phyloP scores from a whole-genome alignment of 371 early-diverging fungal species.

The Mucor plumbeus region DNA sequence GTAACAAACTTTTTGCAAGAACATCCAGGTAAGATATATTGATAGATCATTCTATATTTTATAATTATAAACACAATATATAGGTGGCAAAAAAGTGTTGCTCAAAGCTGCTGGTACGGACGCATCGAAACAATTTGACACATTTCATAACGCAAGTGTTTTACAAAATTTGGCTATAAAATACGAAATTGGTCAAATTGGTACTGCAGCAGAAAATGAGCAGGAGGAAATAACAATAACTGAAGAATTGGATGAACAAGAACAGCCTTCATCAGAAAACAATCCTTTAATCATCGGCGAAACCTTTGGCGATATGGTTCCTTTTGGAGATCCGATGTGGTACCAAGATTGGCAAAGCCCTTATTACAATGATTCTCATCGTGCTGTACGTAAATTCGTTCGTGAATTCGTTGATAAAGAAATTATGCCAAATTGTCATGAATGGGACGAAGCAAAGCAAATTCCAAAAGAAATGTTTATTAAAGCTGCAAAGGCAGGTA shows the following conservation, averaged over 20 bases:
- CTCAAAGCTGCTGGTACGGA: constrained; percentile 86
- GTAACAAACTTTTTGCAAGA: constrained; percentile 74
- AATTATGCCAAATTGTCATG: constrained; percentile 80
- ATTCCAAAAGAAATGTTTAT: constrained; percentile 62
- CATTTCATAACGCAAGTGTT: constrained; percentile 75
- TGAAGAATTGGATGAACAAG: background rate
- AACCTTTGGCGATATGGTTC: constrained; percentile 49
- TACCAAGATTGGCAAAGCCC: constrained; percentile 66
- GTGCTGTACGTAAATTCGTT: constrained; percentile 66
- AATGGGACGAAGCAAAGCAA: constrained; percentile 87
- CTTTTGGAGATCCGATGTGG: constrained; percentile 76
- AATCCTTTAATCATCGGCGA: constrained; percentile 29
- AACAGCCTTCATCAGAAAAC: background rate
- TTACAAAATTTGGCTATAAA: constrained; percentile 29
- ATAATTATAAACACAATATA: background rate
- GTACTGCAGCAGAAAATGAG: constrained; percentile 14
- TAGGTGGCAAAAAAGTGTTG: constrained; percentile 68
- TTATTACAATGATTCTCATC: constrained; percentile 82
- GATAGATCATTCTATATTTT: background rate
- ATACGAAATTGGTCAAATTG: constrained; percentile 22
- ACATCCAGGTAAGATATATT: constrained; percentile 55
- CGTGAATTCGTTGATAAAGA: constrained; percentile 84
- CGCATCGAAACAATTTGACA: constrained; percentile 88
- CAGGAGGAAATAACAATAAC: background rate
- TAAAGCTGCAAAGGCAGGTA: constrained; percentile 72